These are phyloP conservation scores for Poa annua DNA, from an alignment of 176 grass and related monocot species.

Conservation along the genomic window DNA sequence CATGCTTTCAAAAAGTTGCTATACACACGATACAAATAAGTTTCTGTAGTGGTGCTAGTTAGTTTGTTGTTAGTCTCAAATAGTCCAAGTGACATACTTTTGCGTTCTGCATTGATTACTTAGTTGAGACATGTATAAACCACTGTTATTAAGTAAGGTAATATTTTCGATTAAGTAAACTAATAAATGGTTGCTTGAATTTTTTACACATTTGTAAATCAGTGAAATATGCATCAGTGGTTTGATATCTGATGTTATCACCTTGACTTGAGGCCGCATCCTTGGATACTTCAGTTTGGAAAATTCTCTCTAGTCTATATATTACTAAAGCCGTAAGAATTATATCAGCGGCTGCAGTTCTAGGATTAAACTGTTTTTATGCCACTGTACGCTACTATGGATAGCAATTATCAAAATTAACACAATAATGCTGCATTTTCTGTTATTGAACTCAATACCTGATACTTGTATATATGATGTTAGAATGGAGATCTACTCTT, in stretches of 20 bases:
- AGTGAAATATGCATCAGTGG: not conserved
- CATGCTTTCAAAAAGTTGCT: constrained; percentile 80
- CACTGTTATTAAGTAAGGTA: not conserved
- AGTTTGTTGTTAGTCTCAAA: constrained; percentile 17
- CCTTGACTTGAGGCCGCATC: not conserved
- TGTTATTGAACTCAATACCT: not conserved
- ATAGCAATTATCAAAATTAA: not conserved
- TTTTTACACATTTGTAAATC: constrained; percentile 24
- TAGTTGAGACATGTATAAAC: constrained; percentile 16
- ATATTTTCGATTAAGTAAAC: not conserved
- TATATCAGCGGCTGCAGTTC: not conserved
- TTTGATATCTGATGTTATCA: constrained; percentile 4
- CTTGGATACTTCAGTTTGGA: not conserved
- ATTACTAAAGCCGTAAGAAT: not conserved
- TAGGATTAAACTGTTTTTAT: not conserved
- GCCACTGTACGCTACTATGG: not conserved
- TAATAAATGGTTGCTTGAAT: not conserved
- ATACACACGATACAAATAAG: constrained; percentile 95
- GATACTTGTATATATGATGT: not conserved
- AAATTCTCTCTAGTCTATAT: constrained; percentile 18
- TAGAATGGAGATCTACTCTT: constrained; percentile 1
- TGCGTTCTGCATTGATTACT: not conserved
- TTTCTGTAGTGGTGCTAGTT: constrained; percentile 36
- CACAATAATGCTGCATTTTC: not conserved
- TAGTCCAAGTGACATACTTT: not conserved